These are phyloP conservation scores for Starmerella vitae DNA, from an alignment of 805 yeast species.

Conservation along the genomic window DNA sequence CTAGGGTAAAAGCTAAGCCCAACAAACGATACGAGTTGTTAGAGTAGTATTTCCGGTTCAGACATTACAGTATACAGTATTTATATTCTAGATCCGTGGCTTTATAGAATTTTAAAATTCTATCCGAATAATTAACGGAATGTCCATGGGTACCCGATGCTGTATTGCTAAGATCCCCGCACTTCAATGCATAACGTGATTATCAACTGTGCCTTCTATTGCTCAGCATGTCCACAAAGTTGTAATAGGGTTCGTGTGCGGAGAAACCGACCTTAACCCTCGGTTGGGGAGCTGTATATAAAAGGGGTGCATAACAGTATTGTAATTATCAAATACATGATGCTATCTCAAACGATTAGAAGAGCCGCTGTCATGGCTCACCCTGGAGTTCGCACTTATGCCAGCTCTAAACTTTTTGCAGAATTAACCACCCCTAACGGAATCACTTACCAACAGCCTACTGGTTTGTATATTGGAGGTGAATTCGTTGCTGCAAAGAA, in stretches of 20 bases:
- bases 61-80: no score
- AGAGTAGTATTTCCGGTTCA: no score
- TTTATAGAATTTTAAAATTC: no score
- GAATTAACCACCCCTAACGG: slow-evolving; percentile 17
- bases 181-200: neutral
- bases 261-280: neutral
- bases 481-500: slow-evolving; percentile 38
- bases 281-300: neutral
- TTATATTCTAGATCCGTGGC: no score
- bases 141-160: no score
- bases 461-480: slow-evolving; percentile 65
- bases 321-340: no score
- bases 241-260: neutral
- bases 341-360: neutral
- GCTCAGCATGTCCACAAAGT: neutral
- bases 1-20: no score
- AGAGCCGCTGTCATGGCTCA: neutral
- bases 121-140: no score
- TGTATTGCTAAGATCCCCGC: neutral
- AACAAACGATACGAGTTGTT: no score
- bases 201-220: neutral
- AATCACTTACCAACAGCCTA: slow-evolving; percentile 55
- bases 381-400: neutral
- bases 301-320: no score
- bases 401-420: slow-evolving; percentile 3